Conservation (phyloP, 257 asterid species). For the Rehmannia glutinosa region DNA sequence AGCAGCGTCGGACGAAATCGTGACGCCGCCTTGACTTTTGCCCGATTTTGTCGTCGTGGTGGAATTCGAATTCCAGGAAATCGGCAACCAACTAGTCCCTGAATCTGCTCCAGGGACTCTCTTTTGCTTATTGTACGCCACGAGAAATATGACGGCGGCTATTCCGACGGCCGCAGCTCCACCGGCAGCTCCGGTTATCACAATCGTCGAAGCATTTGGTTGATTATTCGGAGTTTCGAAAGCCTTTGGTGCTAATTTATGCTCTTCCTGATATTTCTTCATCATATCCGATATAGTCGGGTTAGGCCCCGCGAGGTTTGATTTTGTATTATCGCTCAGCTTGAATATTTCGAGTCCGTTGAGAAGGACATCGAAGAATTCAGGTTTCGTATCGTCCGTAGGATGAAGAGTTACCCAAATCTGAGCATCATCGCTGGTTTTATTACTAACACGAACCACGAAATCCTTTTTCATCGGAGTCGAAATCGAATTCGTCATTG, state of each 20-base stretch:
- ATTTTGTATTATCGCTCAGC: constrained; percentile 29
- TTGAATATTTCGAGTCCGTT: constrained; percentile 80
- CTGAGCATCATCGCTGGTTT: constrained; percentile 10
- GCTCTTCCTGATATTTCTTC: constrained; percentile 40
- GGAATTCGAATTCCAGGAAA: constrained; percentile 49
- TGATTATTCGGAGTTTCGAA: constrained; percentile 10
- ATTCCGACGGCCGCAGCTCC: constrained; percentile 62
- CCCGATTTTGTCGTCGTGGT: constrained; percentile 39
- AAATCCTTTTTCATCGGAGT: constrained; percentile 46
- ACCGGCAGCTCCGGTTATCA: constrained; percentile 58
- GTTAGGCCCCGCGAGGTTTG: constrained; percentile 67
- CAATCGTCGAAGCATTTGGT: constrained; percentile 3
- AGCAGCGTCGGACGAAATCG: constrained; percentile 70
- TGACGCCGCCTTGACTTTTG: constrained; percentile 31
- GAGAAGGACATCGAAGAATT: constrained; percentile 42
- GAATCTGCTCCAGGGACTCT: constrained; percentile 24
- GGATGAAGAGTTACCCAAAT: constrained; percentile 57
- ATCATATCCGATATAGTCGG: constrained; percentile 67
- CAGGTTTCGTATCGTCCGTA: constrained; percentile 14
- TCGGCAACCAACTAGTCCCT: constrained; percentile 63
- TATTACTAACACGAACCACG: constrained; percentile 30
- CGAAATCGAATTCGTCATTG: constrained; percentile 23
- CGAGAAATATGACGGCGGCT: constrained; percentile 43
- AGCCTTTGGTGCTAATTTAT: constrained; percentile 12
- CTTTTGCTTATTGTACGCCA: constrained; percentile 36